A percentile compares a stretch with the other conserved stretches of the same genome.
Evolutionary conservation across 345 rosid genomes (phyloP).

Genomic region (Kandelia obovata): DNA sequence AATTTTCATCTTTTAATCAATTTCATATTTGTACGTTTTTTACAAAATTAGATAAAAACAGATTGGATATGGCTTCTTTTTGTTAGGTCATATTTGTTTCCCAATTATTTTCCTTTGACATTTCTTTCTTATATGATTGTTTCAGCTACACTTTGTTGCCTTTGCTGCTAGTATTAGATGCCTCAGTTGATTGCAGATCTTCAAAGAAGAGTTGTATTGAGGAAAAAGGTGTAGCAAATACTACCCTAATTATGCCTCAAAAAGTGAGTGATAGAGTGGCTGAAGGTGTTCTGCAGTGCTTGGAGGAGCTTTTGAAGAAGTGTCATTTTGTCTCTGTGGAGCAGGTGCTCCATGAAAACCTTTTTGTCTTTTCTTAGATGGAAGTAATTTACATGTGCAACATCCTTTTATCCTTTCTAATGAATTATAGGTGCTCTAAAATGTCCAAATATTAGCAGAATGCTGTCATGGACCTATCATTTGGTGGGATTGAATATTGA

Average conservation of each 20-base stretch:
- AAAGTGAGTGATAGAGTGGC: conserved; percentile 75
- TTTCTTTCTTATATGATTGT: conserved; percentile 8
- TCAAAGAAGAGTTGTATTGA: conserved; percentile 23
- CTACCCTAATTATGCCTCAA: conserved; percentile 14
- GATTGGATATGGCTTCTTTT: too few relatives aligned
- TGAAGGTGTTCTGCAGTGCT: conserved; percentile 68
- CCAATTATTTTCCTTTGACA: background rate
- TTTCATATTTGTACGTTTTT: too few relatives aligned
- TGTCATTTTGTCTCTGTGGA: conserved; percentile 55
- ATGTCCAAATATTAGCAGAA: too few relatives aligned
- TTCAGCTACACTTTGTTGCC: conserved; percentile 82
- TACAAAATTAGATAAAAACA: too few relatives aligned
- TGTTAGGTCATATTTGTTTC: background rate
- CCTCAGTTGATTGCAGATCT: conserved; percentile 59
- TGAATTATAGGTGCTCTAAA: background rate
- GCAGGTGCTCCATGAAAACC: conserved; percentile 45
- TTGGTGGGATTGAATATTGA: too few relatives aligned
- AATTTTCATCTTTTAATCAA: too few relatives aligned
- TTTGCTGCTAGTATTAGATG: conserved; percentile 72
- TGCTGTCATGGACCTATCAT: too few relatives aligned
- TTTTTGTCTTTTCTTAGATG: background rate
- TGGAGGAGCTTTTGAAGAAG: conserved; percentile 77
- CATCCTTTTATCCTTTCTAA: background rate
- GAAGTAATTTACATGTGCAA: background rate
- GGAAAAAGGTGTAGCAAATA: conserved; percentile 6